Evolutionary conservation across 2,329 filamentous ascomycete species (phyloP).

Genomic region (Blastomyces gilchristii): DNA sequence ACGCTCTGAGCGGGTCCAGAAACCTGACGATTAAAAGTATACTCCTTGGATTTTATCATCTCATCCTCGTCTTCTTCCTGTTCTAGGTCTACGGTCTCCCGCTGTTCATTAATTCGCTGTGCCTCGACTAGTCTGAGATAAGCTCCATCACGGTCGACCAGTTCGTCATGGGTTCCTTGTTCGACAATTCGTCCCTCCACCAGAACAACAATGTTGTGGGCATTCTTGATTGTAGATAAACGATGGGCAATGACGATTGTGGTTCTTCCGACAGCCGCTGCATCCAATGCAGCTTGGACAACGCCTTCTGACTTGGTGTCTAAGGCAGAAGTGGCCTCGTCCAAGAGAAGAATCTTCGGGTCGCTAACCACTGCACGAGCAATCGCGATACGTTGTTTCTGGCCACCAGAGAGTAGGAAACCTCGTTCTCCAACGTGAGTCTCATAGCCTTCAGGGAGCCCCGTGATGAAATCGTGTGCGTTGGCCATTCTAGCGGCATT

Average conservation of each 20-base stretch:
- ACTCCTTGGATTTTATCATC: conserved; percentile 22
- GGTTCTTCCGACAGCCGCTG: conserved; percentile 72
- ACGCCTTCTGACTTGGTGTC: conserved; percentile 93
- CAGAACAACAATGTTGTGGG: conserved; percentile 95
- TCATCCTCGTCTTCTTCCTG: conserved; percentile 16
- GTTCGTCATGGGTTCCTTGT: conserved; percentile 74
- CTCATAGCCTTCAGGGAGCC: conserved; percentile 77
- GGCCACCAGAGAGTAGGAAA: conserved; percentile 83
- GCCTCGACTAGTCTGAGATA: conserved; percentile 82
- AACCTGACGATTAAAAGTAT: conserved; percentile 10
- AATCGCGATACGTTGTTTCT: conserved; percentile 95
- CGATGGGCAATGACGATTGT: conserved; percentile 95
- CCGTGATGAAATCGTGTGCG: conserved; percentile 79
- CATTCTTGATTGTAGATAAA: conserved; percentile 84
- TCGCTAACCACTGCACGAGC: conserved; percentile 82
- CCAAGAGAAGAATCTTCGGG: conserved; percentile 81
- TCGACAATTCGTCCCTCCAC: conserved; percentile 75
- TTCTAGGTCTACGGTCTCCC: conserved; percentile 28
- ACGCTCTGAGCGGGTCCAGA: conserved; percentile 9
- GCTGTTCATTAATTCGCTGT: conserved; percentile 62
- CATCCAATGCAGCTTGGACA: conserved; percentile 85
- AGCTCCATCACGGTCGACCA: conserved; percentile 59
- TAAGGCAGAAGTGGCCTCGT: conserved; percentile 87
- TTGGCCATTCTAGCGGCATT: conserved; percentile 84
- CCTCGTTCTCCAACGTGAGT: conserved; percentile 94